These are phyloP conservation scores for Aspergillus amoenus DNA, from an alignment of 2,329 filamentous ascomycete species.

Conservation along the genomic window DNA sequence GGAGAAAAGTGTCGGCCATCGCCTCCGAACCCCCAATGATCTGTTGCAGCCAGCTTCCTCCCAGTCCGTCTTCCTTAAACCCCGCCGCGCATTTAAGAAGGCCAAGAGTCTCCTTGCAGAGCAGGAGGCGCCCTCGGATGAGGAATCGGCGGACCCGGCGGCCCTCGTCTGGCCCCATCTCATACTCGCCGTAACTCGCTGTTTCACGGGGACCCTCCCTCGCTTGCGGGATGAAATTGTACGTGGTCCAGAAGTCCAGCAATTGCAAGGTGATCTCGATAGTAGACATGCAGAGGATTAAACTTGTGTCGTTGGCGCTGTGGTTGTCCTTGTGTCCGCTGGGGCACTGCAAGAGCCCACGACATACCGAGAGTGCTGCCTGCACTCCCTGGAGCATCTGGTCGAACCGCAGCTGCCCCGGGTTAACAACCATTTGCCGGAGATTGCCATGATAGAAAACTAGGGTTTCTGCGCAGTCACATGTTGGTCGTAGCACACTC, in stretches of 20 bases:
- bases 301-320: conserved; percentile 20
- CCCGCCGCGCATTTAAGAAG: conserved; percentile 22
- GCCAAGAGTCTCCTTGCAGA: conserved; percentile 28
- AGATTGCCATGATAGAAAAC: conserved; percentile 32
- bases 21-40: conserved; percentile 31
- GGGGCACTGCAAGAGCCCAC: conserved; percentile 30
- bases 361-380: conserved; percentile 29
- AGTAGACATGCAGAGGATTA: conserved; percentile 30
- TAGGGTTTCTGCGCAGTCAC: conserved; percentile 33
- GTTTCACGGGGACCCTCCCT: conserved; percentile 10
- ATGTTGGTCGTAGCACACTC: conserved; percentile 21
- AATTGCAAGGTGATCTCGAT: conserved; percentile 32
- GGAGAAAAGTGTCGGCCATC: conserved; percentile 29
- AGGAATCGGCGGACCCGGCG: conserved; percentile 29
- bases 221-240: conserved; percentile 17
- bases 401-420: conserved; percentile 30
- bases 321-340: conserved; percentile 30
- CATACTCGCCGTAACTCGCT: conserved; percentile 33
- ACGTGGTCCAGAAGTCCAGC: conserved; percentile 33
- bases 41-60: conserved; percentile 25
- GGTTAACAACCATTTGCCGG: conserved; percentile 27
- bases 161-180: conserved; percentile 28
- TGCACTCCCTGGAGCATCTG: conserved; percentile 33
- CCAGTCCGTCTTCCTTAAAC: conserved; percentile 5
- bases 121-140: conserved; percentile 26